Percentiles rank a stretch among this genome's conserved stretches.
Evolutionary conservation across 768 basidiomycete genomes (phyloP).

Genomic region (Boletellus emodensis): DNA sequence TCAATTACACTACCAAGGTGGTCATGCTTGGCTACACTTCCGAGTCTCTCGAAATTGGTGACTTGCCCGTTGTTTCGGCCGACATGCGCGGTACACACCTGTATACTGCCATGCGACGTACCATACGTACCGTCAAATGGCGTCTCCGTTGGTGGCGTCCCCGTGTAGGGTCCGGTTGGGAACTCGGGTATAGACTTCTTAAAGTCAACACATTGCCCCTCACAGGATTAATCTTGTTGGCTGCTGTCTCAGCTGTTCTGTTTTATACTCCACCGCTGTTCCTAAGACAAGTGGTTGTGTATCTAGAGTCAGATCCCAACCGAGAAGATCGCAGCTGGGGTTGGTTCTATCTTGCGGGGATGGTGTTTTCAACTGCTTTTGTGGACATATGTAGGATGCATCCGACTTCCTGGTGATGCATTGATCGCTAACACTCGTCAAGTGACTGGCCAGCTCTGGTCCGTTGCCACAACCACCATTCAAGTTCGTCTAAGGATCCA

Average conservation of each 20-base stretch:
- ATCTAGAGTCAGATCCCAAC: constrained; percentile 60
- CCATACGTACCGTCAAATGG: constrained; percentile 48
- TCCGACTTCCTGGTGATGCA: background rate
- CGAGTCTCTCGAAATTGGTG: constrained; percentile 77
- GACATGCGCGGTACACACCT: constrained; percentile 65
- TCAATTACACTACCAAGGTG: constrained; percentile 85
- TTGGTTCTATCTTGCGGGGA: constrained; percentile 60
- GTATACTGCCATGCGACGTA: constrained; percentile 60
- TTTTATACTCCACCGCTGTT: constrained; percentile 68
- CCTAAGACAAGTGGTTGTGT: constrained; percentile 53
- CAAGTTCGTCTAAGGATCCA: constrained; percentile 71
- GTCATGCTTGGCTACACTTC: constrained; percentile 77
- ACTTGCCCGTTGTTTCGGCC: constrained; percentile 77
- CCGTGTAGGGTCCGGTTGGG: constrained; percentile 58
- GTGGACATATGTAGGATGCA: constrained; percentile 39
- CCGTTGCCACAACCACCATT: constrained; percentile 60
- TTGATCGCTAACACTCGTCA: constrained; percentile 11
- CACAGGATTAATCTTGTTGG: constrained; percentile 43
- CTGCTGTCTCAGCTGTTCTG: constrained; percentile 52
- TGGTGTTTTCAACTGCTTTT: constrained; percentile 44
- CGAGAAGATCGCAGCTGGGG: constrained; percentile 64
- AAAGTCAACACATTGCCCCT: constrained; percentile 50
- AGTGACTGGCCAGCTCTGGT: constrained; percentile 73
- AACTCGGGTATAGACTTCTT: constrained; percentile 57
- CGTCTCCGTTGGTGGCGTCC: constrained; percentile 57